Evolutionary conservation across 371 early-diverging fungal genomes (phyloP).

Genomic region (Apophysomyces variabilis): DNA sequence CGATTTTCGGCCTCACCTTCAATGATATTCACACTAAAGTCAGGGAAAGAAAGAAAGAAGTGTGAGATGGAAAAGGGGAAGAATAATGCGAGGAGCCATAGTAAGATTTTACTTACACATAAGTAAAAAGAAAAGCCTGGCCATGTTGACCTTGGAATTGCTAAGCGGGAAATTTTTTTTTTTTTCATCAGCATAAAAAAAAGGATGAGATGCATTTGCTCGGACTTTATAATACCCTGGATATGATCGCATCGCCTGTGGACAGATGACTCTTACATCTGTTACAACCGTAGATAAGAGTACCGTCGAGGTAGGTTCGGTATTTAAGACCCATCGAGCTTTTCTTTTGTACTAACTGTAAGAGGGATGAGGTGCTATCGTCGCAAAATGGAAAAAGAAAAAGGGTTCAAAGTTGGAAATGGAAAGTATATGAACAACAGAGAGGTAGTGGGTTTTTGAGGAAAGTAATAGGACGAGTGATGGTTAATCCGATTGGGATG

Average conservation of each 20-base stretch:
- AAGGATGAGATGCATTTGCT: not conserved
- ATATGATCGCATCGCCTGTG: slow-evolving; percentile 63
- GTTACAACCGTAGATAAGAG: slow-evolving; percentile 63
- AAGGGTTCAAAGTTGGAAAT: slow-evolving; percentile 19
- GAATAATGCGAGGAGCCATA: not conserved
- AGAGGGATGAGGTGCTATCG: slow-evolving; percentile 1
- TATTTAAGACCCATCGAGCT: slow-evolving; percentile 62
- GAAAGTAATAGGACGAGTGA: no score
- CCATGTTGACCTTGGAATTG: slow-evolving; percentile 68
- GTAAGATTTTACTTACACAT: slow-evolving; percentile 49
- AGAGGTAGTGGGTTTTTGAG: no score
- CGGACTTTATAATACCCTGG: slow-evolving; percentile 52
- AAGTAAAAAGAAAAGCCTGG: slow-evolving; percentile 65
- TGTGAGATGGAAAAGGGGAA: not conserved
- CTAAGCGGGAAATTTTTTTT: slow-evolving; percentile 28
- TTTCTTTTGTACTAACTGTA: no score
- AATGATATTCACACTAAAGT: slow-evolving; percentile 63
- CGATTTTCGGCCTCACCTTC: slow-evolving; percentile 62
- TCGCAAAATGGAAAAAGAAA: slow-evolving; percentile 2
- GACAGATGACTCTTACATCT: slow-evolving; percentile 79
- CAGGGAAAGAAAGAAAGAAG: not conserved
- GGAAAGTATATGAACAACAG: no score
- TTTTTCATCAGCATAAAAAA: not conserved
- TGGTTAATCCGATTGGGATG: no score
- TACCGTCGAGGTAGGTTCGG: slow-evolving; percentile 58